These are phyloP conservation scores for Citrullus mucosospermus DNA, from an alignment of 306 rosid genomes.

Conservation along the genomic window DNA sequence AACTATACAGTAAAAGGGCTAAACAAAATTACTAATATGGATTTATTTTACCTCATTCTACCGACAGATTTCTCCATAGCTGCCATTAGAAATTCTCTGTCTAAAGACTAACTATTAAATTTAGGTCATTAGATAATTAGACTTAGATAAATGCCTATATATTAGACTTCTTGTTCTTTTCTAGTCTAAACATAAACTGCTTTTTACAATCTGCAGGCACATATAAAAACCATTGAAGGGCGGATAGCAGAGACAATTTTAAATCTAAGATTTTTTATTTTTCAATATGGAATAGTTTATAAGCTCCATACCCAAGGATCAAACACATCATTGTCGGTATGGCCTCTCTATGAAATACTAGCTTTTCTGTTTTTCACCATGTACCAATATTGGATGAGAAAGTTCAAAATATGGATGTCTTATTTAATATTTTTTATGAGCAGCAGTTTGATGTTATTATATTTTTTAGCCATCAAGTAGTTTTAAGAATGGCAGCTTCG, in stretches of 20 bases:
- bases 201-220: constrained; percentile 38
- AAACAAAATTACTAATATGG: neutral
- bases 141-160: neutral
- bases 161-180: neutral
- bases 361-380: neutral
- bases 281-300: constrained; percentile 91
- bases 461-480: neutral
- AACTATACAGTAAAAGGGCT: neutral
- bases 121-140: neutral
- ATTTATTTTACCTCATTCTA: neutral
- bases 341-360: constrained; percentile 1
- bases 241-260: constrained; percentile 77
- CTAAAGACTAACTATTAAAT: neutral
- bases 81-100: neutral
- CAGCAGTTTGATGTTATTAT: neutral
- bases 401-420: neutral
- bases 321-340: constrained; percentile 74
- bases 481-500: neutral
- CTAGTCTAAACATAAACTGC: neutral
- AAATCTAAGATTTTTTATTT: constrained; percentile 82
- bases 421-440: neutral
- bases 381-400: neutral
- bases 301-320: constrained; percentile 49
- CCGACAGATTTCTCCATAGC: no score
- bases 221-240: constrained; percentile 61